Conservation (phyloP, 768 basidiomycete genomes). For the Leccinellum albellum region DNA sequence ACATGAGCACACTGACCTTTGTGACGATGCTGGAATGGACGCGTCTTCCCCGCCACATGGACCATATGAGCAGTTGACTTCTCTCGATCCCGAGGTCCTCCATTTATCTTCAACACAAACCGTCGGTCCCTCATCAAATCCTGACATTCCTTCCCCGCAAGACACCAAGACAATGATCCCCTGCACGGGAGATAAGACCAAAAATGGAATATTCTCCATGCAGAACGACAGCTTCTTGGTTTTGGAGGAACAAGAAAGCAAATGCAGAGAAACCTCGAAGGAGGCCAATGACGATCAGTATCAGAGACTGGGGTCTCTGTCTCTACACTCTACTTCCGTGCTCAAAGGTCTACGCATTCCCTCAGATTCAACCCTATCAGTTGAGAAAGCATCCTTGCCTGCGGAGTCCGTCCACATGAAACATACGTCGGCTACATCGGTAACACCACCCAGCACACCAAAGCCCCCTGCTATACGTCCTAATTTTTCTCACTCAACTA, state of each 20-base stretch:
- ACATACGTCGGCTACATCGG: slow-evolving; percentile 16
- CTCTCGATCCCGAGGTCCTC: neutral
- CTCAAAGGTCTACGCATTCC: slow-evolving; percentile 38
- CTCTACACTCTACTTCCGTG: slow-evolving; percentile 51
- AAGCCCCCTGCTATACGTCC: slow-evolving; percentile 9
- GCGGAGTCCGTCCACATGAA: slow-evolving; percentile 4
- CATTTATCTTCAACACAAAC: slow-evolving; percentile 1
- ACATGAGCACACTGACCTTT: slow-evolving; percentile 6
- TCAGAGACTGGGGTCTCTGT: slow-evolving; percentile 52
- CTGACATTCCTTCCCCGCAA: neutral
- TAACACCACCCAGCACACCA: slow-evolving; percentile 19
- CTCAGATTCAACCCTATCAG: slow-evolving; percentile 14
- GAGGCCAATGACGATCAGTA: slow-evolving; percentile 16
- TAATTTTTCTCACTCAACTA: slow-evolving; percentile 14
- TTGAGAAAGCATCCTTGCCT: slow-evolving; percentile 9
- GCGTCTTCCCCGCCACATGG: neutral
- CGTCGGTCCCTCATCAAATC: slow-evolving; percentile 1
- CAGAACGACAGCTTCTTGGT: neutral
- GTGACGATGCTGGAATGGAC: slow-evolving; percentile 4
- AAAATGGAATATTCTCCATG: neutral
- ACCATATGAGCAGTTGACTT: slow-evolving; percentile 2
- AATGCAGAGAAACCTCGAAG: slow-evolving; percentile 33
- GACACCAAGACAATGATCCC: neutral
- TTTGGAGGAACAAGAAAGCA: slow-evolving; percentile 15
- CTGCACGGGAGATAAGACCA: neutral